Evolutionary conservation across 768 basidiomycete genomes (phyloP).

Genomic region (Termitomyces sp.): DNA sequence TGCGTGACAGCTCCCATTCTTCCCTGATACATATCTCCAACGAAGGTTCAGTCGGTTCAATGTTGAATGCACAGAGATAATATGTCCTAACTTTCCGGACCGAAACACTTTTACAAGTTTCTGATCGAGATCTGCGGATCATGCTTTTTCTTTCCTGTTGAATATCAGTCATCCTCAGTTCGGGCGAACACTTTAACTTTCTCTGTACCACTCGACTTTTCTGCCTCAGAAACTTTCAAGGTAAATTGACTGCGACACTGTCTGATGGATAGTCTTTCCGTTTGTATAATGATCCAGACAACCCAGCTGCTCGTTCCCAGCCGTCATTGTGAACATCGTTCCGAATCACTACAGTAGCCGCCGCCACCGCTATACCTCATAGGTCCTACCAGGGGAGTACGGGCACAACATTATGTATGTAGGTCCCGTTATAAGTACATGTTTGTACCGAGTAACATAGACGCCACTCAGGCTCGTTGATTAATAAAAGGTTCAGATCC

Average conservation of each 20-base stretch:
- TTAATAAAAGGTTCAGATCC: too few species aligned
- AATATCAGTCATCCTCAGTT: neutral
- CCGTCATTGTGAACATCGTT: too few species aligned
- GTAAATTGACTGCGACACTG: neutral
- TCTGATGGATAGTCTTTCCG: neutral
- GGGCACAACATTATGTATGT: too few species aligned
- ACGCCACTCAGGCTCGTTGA: too few species aligned
- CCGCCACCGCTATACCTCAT: too few species aligned
- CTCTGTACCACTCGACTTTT: neutral
- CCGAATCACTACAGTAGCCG: too few species aligned
- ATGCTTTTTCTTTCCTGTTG: neutral
- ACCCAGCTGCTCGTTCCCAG: too few species aligned
- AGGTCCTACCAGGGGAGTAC: too few species aligned
- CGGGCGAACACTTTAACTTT: too few species aligned
- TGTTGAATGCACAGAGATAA: neutral
- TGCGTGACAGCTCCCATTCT: neutral
- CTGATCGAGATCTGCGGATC: neutral
- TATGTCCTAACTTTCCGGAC: neutral
- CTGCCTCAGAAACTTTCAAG: neutral
- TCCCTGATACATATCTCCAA: neutral
- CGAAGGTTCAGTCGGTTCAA: neutral
- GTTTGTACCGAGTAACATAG: too few species aligned
- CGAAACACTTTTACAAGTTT: neutral
- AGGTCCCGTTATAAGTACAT: too few species aligned
- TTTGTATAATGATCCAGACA: neutral